Evolutionary conservation across 2,329 filamentous ascomycete species (phyloP).

Genomic region (Exophiala bonariae): DNA sequence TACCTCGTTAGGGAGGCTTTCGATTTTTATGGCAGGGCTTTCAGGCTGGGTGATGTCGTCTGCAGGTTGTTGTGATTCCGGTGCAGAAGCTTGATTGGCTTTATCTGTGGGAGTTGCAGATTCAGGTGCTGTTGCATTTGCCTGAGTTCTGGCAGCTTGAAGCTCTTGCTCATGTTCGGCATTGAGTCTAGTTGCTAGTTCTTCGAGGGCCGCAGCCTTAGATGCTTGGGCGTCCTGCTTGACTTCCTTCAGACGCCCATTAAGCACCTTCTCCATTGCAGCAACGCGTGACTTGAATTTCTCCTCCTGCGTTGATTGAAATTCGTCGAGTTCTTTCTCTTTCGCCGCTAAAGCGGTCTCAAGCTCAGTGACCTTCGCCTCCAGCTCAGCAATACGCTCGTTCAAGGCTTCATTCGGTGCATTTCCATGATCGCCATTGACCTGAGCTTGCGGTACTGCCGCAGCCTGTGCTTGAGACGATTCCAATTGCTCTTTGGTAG

Average conservation of each 20-base stretch:
- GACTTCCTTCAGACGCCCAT: slow-evolving; percentile 65
- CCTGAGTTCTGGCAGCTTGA: slow-evolving; percentile 34
- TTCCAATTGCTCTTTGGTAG: slow-evolving; percentile 64
- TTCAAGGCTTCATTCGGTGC: slow-evolving; percentile 29
- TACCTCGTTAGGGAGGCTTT: slow-evolving; percentile 34
- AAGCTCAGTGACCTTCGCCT: slow-evolving; percentile 57
- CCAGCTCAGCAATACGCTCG: slow-evolving; percentile 39
- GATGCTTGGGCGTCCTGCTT: slow-evolving; percentile 52
- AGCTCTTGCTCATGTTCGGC: slow-evolving; percentile 45
- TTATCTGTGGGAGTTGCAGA: slow-evolving; percentile 31
- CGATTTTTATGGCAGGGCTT: slow-evolving; percentile 31
- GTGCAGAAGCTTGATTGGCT: background rate
- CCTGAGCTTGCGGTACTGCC: slow-evolving; percentile 28
- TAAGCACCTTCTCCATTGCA: slow-evolving; percentile 56
- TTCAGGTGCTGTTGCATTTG: slow-evolving; percentile 37
- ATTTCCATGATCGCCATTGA: slow-evolving; percentile 51
- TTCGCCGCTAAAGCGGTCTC: slow-evolving; percentile 56
- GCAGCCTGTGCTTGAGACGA: slow-evolving; percentile 52
- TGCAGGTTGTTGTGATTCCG: slow-evolving; percentile 26
- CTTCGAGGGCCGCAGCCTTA: slow-evolving; percentile 31
- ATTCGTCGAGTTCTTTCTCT: slow-evolving; percentile 45
- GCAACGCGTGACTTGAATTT: slow-evolving; percentile 49
- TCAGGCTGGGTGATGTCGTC: slow-evolving; percentile 24
- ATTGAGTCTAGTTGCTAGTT: slow-evolving; percentile 20
- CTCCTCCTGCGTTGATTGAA: slow-evolving; percentile 48